Evolutionary conservation across 1,284 basidiomycete species (phyloP), one percentile per base, ranked within the genome.

Genomic region (Microbotryum silenes-acaulis): DNA sequence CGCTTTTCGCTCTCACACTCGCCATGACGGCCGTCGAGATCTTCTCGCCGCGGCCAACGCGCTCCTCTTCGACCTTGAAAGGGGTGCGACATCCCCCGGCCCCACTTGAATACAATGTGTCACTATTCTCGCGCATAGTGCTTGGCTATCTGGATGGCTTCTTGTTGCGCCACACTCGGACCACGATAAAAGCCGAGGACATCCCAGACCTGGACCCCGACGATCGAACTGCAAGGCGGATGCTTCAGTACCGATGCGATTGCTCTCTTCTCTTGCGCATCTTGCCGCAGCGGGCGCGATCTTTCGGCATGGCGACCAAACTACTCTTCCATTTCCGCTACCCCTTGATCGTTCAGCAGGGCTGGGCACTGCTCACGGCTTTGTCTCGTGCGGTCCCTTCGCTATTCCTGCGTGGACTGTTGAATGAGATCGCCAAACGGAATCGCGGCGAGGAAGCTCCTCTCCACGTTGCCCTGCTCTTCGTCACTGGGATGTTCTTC

Each of bases 391-490:
- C 74, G 4, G 69, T 79, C n/a, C 78, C 80, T 2, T 77, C 81
- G 0, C 71, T 77, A 31, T 79, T 79, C 62, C 73, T 82, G 14
- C 77, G 78, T 45, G 74, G 77, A 8, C 72, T 82, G 16, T 75
- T 82, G 5, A 69, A 76, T 54, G 80, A 75, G 70, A 77, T 82
- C 50, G 71, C 69, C 44, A 68, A 75, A 8, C 72, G 74, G 1
- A 68, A 73, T 5, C 66, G 70, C 0, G 70, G 71, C 6, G 69
- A 71, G 18, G 60, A 66, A 46, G 72, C 73, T 51, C 79, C 79
- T 0, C 62, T 71, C 0, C 80, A 82, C 62, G 77, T 81, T 56
- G 79, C 79, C 4, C 70, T 79, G 0, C 72, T 81, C 2, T 82
- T 80, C 64, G 77, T 80, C 4, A 74, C 73, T 20, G 76, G 78